Base-by-base conservation (phyloP, 2,329 filamentous ascomycete genomes). In the Exophiala alcalophila region DNA sequence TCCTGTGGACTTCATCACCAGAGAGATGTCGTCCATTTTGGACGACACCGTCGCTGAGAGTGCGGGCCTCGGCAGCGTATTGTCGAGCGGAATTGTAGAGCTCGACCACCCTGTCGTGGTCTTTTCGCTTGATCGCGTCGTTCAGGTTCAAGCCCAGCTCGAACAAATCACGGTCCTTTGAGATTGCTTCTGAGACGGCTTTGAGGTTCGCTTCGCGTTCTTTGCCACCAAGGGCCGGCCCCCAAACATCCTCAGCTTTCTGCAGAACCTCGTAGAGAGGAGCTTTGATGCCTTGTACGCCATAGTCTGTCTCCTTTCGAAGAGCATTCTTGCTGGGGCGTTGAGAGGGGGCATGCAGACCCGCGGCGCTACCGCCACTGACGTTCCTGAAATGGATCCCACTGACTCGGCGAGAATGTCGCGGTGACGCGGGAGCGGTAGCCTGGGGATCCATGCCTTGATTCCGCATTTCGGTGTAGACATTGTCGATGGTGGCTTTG, bases 231-330 rank as follows among this genome's bases (percentile, higher is more conserved):
- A 98, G 67, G 1, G 92, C 91, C 2, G 92, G 92, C 0, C 92
- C 92, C 90, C 94, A 98, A 6, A 98, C 86, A 59, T 98, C 92
- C 64, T 97, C 89, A 0, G 91, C 92, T 65, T 96, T 96, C 48
- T 89, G 85, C 1, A 87, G 88, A 8, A 94, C 87, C 57, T 97
- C 92, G 7, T 92, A 74, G 40, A 98, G 71, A 12, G 92, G 91
- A 1, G 75, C 78, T 61, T 94, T 94, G 65, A 98, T 95, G 8
- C 88, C 89, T 59, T 84, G 72, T 5, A 94, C 82, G 37, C 89
- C 89, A 59, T 90, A 94, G 58, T 94, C 89, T 57, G 87, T 94
- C 67, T 96, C 91, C 64, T 95, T 95, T 26, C 84, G 77, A 32
- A 97, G 72, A 0, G 92, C 89, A 62, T 94, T 95, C 72, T 95